Evolutionary conservation across 768 basidiomycete species (phyloP).

Genomic region (Grammothele lineata): DNA sequence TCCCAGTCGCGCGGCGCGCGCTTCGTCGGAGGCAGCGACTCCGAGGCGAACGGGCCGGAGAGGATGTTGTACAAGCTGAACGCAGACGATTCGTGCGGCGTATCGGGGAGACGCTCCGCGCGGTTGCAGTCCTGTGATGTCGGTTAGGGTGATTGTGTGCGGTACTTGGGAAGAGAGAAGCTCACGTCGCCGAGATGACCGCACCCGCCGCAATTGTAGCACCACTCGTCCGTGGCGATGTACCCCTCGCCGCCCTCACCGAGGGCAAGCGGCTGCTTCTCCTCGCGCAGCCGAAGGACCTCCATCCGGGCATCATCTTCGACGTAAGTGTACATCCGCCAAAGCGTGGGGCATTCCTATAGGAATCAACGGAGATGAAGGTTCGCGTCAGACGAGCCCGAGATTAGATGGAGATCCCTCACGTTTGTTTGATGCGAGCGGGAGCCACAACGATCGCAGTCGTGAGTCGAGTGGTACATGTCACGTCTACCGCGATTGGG

Average conservation of each 20-base stretch:
- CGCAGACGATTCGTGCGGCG: constrained; percentile 55
- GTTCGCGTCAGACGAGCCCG: constrained; percentile 18
- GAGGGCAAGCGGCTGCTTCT: constrained; percentile 44
- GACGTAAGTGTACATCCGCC: constrained; percentile 77
- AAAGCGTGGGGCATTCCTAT: constrained; percentile 80
- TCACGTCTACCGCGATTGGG: constrained; percentile 49
- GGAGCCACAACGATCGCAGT: constrained; percentile 71
- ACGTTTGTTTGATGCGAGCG: constrained; percentile 62
- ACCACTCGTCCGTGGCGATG: constrained; percentile 71
- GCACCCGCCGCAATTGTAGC: constrained; percentile 70
- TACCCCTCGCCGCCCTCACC: constrained; percentile 79
- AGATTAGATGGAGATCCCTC: not conserved
- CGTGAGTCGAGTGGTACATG: constrained; percentile 30
- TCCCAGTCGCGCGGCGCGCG: constrained; percentile 43
- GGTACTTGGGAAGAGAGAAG: not conserved
- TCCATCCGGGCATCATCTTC: constrained; percentile 44
- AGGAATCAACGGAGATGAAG: not conserved
- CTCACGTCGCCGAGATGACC: constrained; percentile 75
- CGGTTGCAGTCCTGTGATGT: constrained; percentile 57
- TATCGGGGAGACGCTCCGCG: constrained; percentile 34
- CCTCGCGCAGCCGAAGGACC: constrained; percentile 43
- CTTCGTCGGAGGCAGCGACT: constrained; percentile 28
- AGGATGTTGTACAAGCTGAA: constrained; percentile 60
- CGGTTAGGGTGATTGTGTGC: too few relatives aligned
- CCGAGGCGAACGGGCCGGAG: constrained; percentile 63